Conservation (phyloP, 805 yeast genomes). For the Saturnispora serradocipensis region DNA sequence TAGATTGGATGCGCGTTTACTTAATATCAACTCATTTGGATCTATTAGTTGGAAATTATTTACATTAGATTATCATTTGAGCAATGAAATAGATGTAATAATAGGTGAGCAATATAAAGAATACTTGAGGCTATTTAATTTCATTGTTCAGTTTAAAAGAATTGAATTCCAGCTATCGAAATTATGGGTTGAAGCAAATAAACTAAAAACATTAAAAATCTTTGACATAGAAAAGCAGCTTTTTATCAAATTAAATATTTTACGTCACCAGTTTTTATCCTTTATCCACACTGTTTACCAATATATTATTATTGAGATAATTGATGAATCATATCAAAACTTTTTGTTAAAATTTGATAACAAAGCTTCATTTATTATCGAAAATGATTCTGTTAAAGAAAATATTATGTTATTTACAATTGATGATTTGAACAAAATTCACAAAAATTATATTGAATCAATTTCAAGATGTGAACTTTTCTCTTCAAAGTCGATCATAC, state of each 20-base stretch:
- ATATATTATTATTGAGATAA: slow-evolving; percentile 38
- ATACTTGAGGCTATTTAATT: slow-evolving; percentile 75
- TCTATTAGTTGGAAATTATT: slow-evolving; percentile 86
- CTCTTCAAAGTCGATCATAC: slow-evolving; percentile 20
- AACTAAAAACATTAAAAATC: slow-evolving; percentile 22
- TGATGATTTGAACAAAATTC: slow-evolving; percentile 38
- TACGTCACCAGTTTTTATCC: slow-evolving; percentile 32
- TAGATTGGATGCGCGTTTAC: slow-evolving; percentile 72
- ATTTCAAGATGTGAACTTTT: slow-evolving; percentile 25
- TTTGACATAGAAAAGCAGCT: slow-evolving; percentile 8
- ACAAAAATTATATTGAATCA: slow-evolving; percentile 26
- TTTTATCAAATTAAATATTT: slow-evolving; percentile 26
- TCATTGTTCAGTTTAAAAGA: slow-evolving; percentile 71
- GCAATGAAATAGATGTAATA: slow-evolving; percentile 43
- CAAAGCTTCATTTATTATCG: slow-evolving; percentile 7
- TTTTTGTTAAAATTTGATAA: slow-evolving; percentile 21
- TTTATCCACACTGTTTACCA: slow-evolving; percentile 34
- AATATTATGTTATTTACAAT: slow-evolving; percentile 30
- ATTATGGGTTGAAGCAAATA: slow-evolving; percentile 37
- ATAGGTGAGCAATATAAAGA: slow-evolving; percentile 45
- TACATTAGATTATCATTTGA: slow-evolving; percentile 65
- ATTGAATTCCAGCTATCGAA: slow-evolving; percentile 42
- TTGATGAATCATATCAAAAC: slow-evolving; percentile 30
- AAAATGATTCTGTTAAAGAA: slow-evolving; percentile 3
- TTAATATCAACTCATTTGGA: slow-evolving; percentile 58